These are phyloP conservation scores for Aspergillus versicolor DNA, from an alignment of 2,329 filamentous ascomycete species.

Conservation along the genomic window DNA sequence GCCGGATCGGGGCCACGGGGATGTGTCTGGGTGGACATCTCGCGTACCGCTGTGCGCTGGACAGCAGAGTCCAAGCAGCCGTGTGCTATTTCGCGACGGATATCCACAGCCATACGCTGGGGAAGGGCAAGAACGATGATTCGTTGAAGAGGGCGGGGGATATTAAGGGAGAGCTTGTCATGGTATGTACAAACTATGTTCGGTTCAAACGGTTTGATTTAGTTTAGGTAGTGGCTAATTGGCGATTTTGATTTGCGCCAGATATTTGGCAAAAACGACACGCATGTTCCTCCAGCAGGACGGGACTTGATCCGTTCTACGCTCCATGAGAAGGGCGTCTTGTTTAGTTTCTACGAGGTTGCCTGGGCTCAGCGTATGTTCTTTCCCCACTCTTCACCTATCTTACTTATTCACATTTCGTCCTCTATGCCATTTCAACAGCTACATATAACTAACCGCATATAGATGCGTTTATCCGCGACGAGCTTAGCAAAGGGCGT, in stretches of 20 bases:
- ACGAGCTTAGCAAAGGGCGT: conserved; percentile 88
- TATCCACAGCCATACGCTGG: conserved; percentile 77
- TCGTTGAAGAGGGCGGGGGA: conserved; percentile 60
- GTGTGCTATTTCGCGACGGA: conserved; percentile 93
- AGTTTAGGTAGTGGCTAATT: neutral
- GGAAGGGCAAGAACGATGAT: conserved; percentile 64
- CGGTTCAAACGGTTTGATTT: neutral
- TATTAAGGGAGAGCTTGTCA: conserved; percentile 75
- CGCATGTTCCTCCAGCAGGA: conserved; percentile 79
- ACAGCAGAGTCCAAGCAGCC: conserved; percentile 71
- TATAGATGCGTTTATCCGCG: conserved; percentile 81
- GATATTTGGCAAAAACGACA: conserved; percentile 90
- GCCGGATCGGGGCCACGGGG: conserved; percentile 73
- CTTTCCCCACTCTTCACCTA: neutral
- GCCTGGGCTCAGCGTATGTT: conserved; percentile 81
- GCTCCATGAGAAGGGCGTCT: conserved; percentile 70
- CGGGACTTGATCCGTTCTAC: conserved; percentile 81
- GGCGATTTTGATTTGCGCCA: conserved; percentile 52
- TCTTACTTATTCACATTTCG: neutral
- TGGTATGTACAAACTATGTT: conserved; percentile 44
- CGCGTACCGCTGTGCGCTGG: conserved; percentile 70
- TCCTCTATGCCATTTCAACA: neutral
- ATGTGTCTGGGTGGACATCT: conserved; percentile 96
- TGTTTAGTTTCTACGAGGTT: conserved; percentile 82
- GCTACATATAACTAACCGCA: conserved; percentile 4